phyloP scores from a whole-genome alignment of 352 stramenopile genomes.

The Aphanomyces invadans region DNA sequence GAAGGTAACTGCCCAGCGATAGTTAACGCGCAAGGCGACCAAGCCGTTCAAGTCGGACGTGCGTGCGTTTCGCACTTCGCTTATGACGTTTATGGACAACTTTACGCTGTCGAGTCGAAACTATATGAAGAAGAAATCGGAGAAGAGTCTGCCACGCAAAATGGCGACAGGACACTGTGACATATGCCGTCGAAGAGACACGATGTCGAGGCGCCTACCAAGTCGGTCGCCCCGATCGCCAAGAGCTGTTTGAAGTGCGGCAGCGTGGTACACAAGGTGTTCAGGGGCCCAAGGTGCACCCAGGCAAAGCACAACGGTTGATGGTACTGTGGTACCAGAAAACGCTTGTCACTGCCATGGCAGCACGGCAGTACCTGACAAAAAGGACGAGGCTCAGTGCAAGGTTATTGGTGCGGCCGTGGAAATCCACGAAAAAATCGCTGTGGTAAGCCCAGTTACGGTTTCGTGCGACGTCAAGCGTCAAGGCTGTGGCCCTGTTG shows the following conservation, averaged over 20 bases:
- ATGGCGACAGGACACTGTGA: not conserved
- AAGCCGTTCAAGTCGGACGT: not conserved
- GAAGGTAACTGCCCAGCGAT: not conserved
- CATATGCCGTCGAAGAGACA: not conserved
- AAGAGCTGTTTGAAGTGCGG: not conserved
- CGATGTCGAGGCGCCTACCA: not conserved
- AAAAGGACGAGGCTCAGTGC: not conserved
- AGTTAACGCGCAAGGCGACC: not conserved
- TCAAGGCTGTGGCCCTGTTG: not conserved
- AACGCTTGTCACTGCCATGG: not conserved
- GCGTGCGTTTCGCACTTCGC: not conserved
- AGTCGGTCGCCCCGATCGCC: not conserved
- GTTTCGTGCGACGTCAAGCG: not conserved
- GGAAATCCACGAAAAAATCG: not conserved
- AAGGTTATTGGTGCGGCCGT: not conserved
- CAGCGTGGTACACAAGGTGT: not conserved
- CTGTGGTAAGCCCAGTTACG: not conserved
- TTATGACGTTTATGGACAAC: not conserved
- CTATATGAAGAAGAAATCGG: not conserved
- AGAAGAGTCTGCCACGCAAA: not conserved
- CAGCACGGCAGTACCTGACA: not conserved
- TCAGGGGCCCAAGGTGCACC: not conserved
- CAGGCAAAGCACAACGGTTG: not conserved
- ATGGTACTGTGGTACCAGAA: not conserved
- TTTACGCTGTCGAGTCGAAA: conserved; percentile 4